Conservation (phyloP, 768 basidiomycete genomes). For the Termitomyces sp. region DNA sequence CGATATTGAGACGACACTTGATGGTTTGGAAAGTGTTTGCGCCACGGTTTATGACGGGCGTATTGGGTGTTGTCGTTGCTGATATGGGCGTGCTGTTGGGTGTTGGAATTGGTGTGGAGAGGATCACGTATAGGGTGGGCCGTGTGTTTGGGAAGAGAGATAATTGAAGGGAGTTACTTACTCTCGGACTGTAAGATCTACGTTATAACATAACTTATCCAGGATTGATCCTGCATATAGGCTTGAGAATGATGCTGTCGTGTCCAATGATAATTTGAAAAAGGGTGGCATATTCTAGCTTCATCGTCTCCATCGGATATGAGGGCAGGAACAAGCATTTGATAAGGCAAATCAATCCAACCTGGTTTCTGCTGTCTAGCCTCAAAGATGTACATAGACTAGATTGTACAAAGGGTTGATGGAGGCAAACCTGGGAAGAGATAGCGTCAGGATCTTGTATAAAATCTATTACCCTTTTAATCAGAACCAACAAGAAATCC, state of each 20-base stretch:
- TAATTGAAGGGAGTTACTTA: background rate
- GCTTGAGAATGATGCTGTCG: too few species aligned
- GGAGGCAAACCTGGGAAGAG: too few species aligned
- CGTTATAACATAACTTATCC: too few species aligned
- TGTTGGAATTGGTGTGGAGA: conserved; percentile 53
- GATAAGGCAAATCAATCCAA: background rate
- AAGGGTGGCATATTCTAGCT: background rate
- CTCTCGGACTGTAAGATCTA: background rate
- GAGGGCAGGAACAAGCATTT: background rate
- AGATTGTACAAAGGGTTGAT: too few species aligned
- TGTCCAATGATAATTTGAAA: background rate
- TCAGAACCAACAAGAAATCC: background rate
- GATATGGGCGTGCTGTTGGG: conserved; percentile 70
- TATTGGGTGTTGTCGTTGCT: conserved; percentile 60
- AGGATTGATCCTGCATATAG: background rate
- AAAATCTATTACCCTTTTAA: background rate
- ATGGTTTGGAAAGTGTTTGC: conserved; percentile 99
- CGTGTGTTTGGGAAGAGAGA: conserved; percentile 22
- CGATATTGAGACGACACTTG: conserved; percentile 77
- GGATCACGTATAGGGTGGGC: conserved; percentile 33
- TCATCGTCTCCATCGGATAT: background rate
- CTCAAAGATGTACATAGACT: too few species aligned
- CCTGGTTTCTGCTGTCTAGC: background rate
- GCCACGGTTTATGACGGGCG: conserved; percentile 87
- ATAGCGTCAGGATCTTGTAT: too few species aligned